Evolutionary conservation across 495 filamentous ascomycete species (phyloP), one percentile per base, ranked within the genome.

Genomic region (Hypoxylon lenormandii): DNA sequence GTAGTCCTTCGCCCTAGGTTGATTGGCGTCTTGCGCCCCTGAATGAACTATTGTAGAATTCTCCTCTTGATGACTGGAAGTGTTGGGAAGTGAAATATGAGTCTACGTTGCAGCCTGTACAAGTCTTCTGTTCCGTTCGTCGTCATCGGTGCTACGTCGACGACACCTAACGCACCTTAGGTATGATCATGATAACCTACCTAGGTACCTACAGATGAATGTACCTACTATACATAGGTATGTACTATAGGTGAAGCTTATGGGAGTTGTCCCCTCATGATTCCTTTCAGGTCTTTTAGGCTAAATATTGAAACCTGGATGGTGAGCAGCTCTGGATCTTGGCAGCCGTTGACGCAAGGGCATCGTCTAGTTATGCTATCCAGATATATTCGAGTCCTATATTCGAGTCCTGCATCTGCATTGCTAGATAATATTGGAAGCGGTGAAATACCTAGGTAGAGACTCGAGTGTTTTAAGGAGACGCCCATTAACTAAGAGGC

Each of bases 71-170:
- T 16, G 23, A 8, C 26, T 15, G 16, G 5, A 16, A 16, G 23
- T 19, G 16, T 45, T 45, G 42, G 42, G 22, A 30, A 18, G 30
- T 33, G 6, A 33, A 3, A 30, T 8, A 50, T 43, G 51, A 55
- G 49, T 16, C 36, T 49, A 28, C 33, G 46, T 28, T 49, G 30
- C 46, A 61, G 26, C 43, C 40, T 55, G 26, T 28, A 33, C 5
- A 36, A 48, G 7, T 12, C 23, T 43, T 43, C 13, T 28, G 45
- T 55, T 62, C 58, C 26, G 19, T 22, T 42, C 36, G 37, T 62
- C 62, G 68, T 71, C 68, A 71, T 63, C 58, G 52, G 53, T 66
- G 53, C 58, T 56, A 71, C 62, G 68, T 53, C 59, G 40, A 38
- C 57, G 61, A 61, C 56, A 46, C 62, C 61, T 71, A 33, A 71